Conservation (phyloP, 2,329 filamentous ascomycete species). For the Xylaria arbuscula region DNA sequence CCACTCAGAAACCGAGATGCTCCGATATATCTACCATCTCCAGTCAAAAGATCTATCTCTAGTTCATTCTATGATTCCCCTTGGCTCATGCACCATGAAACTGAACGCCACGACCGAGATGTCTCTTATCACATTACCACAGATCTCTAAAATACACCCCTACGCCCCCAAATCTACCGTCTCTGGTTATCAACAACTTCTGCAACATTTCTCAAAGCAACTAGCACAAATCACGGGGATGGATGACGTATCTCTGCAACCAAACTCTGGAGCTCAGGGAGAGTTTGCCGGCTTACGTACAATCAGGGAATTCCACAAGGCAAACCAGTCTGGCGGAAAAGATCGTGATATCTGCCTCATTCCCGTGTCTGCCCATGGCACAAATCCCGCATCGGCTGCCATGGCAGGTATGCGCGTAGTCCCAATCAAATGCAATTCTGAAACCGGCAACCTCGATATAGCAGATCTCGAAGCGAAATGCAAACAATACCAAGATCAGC, state of each 20-base stretch:
- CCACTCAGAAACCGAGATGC: slow-evolving; percentile 92
- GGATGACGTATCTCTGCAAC: slow-evolving; percentile 88
- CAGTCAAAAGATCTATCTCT: slow-evolving; percentile 95
- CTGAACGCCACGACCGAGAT: slow-evolving; percentile 94
- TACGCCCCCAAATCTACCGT: slow-evolving; percentile 74
- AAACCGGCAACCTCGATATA: slow-evolving; percentile 90
- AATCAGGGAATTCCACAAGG: slow-evolving; percentile 85
- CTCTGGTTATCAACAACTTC: slow-evolving; percentile 75
- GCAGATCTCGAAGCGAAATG: slow-evolving; percentile 88
- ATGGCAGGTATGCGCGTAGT: slow-evolving; percentile 98
- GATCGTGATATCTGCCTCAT: slow-evolving; percentile 93
- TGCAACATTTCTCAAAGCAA: slow-evolving; percentile 78
- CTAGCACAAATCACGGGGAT: slow-evolving; percentile 88
- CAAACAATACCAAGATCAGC: slow-evolving; percentile 83
- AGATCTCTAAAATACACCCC: slow-evolving; percentile 84
- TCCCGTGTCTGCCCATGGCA: slow-evolving; percentile 93
- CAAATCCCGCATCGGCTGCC: slow-evolving; percentile 92
- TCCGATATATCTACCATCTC: slow-evolving; percentile 92
- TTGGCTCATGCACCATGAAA: slow-evolving; percentile 99
- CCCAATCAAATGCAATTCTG: slow-evolving; percentile 87
- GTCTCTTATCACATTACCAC: slow-evolving; percentile 82
- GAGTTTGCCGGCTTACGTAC: slow-evolving; percentile 91
- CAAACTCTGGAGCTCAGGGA: slow-evolving; percentile 95
- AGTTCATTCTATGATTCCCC: slow-evolving; percentile 96
- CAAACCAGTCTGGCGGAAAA: slow-evolving; percentile 68